Base-by-base conservation (phyloP, 2,329 filamentous ascomycete species). In the Sphaerostilbella broomeana region DNA sequence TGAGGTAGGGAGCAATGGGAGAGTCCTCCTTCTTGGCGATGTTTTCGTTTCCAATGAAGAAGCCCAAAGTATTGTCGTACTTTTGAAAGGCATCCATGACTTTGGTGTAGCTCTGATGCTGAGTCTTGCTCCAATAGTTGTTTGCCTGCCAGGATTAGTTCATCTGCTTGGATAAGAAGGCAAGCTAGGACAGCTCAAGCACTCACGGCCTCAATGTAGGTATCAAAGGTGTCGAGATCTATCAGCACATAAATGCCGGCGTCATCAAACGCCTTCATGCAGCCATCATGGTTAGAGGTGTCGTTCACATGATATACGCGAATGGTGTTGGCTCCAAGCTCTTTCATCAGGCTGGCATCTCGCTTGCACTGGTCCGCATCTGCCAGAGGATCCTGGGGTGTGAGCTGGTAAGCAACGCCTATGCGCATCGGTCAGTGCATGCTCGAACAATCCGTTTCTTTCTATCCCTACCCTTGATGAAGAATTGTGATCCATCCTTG, bases 31-130 rank as follows among this genome's bases (percentile, higher is more conserved):
- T 64, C 31, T 65, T 68, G 27, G 81, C 83, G 52, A 94, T 79
- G 44, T 92, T 83, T 60, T 95, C 88, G 56, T 95, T 95, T 48
- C 87, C 89, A 43, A 95, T 74, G 53, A 94, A 90, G 60, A 92
- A 84, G 31, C 85, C 87, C 9, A 87, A 77, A 2, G 84, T 73
- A 59, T 94, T 94, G 62, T 88, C 75, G 58, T 83, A 94, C 34
- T 72, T 62, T 30, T 83, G 75, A 61, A 92, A 90, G 22, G 77
- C 72, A 56, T 94, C 86, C 68, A 92, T 77, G 49, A 89, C 84
- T 36, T 72, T 71, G 31, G 73, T 65, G 61, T 85, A 92, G 20
- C 71, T 70, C 40, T 80, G 68, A 50, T 78, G 75, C 64, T 92
- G 84, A 6, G 75, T 77, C 50, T 78, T 55, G 51, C 82, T 89